phyloP scores from a whole-genome alignment of 2,329 filamentous ascomycete genomes.

The Beauveria sp. region DNA sequence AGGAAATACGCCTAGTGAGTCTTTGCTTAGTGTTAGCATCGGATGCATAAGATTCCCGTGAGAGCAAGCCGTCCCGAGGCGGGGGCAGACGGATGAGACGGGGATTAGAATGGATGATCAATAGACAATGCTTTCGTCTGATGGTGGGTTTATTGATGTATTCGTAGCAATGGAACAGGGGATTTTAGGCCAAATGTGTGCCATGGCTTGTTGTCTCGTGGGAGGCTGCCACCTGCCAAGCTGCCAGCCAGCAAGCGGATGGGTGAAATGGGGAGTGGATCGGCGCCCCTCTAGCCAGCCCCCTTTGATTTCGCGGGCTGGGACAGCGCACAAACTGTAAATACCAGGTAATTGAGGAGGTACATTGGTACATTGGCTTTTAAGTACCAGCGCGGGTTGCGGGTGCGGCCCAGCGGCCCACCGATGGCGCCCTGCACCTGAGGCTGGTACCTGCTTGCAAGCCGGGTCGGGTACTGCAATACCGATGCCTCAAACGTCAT shows the following conservation, averaged over 20 bases:
- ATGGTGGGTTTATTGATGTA: not conserved
- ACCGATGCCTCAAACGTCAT: no score
- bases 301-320: not conserved
- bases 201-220: not conserved
- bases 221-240: not conserved
- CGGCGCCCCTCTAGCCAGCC: no score
- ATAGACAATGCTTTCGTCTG: not conserved
- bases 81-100: not conserved
- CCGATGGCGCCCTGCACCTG: not conserved
- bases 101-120: not conserved
- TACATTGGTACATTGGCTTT: not conserved
- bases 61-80: not conserved
- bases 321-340: not conserved
- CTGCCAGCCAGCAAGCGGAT: not conserved
- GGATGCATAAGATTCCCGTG: not conserved
- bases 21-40: not conserved
- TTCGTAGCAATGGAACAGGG: not conserved
- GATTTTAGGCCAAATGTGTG: not conserved
- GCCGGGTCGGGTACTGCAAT: not conserved
- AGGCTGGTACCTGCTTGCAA: not conserved
- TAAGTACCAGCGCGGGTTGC: not conserved
- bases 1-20: not conserved
- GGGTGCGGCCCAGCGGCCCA: not conserved
- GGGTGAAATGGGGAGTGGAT: not conserved
- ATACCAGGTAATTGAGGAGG: not conserved